phyloP scores from a whole-genome alignment of 768 basidiomycete genomes.

The Xerocomus brunneocitrinus region DNA sequence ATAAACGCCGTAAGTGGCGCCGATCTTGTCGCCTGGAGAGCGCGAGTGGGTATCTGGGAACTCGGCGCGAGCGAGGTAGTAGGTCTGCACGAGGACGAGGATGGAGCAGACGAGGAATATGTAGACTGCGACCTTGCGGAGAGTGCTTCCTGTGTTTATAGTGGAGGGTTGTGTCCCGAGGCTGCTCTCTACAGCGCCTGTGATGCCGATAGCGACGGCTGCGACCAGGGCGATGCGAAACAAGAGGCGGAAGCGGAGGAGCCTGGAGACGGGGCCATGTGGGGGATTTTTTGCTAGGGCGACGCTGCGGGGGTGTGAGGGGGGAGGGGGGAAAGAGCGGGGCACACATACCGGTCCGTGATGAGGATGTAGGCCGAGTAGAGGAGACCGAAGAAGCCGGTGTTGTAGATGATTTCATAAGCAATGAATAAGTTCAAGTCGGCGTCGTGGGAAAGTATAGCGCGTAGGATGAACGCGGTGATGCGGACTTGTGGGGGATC shows the following conservation, averaged over 20 bases:
- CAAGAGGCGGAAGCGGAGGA: conserved; percentile 16
- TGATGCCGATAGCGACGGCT: conserved; percentile 28
- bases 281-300: conserved; percentile 16
- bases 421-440: conserved; percentile 24
- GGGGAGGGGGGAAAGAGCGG: no score
- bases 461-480: conserved; percentile 16
- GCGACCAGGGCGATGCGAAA: conserved; percentile 25
- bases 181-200: conserved; percentile 18
- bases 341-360: conserved; percentile 25
- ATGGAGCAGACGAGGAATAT: conserved; percentile 28
- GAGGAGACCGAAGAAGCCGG: conserved; percentile 30
- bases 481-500: conserved; percentile 9
- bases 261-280: conserved; percentile 6
- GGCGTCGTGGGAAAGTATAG: conserved; percentile 9
- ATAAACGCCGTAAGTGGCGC: conserved; percentile 16
- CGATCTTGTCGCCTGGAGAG: conserved; percentile 1
- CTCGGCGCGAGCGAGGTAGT: conserved; percentile 19
- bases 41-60: not conserved
- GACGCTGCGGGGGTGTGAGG: conserved; percentile 8
- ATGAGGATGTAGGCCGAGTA: conserved; percentile 30
- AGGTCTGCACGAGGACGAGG: conserved; percentile 18
- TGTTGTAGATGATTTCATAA: conserved; percentile 31
- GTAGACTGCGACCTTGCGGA: conserved; percentile 26
- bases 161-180: conserved; percentile 1
- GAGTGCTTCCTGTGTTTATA: conserved; percentile 16